Percentiles rank a stretch among this genome's conserved stretches.
These are phyloP conservation scores for Pharnaceum exiguum DNA, from an alignment of 148 eudicot genomes.

Conservation along the genomic window DNA sequence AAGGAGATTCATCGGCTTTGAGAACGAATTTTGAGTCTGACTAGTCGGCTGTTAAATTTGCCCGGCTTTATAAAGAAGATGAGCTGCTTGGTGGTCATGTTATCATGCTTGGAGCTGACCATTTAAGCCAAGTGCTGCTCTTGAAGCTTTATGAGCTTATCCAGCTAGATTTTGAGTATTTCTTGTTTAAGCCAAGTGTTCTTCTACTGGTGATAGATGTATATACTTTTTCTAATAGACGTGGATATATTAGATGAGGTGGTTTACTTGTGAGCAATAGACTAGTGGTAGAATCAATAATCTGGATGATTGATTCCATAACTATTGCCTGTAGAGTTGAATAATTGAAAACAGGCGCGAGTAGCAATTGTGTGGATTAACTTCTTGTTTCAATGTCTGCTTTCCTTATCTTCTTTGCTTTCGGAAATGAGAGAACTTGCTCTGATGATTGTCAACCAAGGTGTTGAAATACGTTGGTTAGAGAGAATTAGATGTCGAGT, in stretches of 20 bases:
- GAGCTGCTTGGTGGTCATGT: constrained; percentile 83
- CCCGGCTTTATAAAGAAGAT: constrained; percentile 68
- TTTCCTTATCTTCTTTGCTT: too few relatives aligned
- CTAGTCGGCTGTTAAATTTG: constrained; percentile 78
- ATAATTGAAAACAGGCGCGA: too few relatives aligned
- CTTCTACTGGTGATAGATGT: not conserved
- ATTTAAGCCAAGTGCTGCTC: constrained; percentile 63
- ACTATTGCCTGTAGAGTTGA: too few relatives aligned
- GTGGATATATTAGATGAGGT: not conserved
- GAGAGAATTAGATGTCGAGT: too few relatives aligned
- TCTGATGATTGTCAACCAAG: too few relatives aligned
- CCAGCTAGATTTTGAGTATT: constrained; percentile 44
- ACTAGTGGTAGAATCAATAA: too few relatives aligned
- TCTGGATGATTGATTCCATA: too few relatives aligned
- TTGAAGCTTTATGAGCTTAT: constrained; percentile 69
- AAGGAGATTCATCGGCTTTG: constrained; percentile 26
- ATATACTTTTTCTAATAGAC: not conserved
- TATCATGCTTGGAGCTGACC: constrained; percentile 88
- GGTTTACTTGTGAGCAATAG: too few relatives aligned
- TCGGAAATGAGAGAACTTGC: too few relatives aligned
- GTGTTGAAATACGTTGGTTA: too few relatives aligned
- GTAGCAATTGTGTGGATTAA: too few relatives aligned
- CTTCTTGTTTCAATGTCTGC: too few relatives aligned
- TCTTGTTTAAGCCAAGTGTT: not conserved
- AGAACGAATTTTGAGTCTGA: constrained; percentile 87